Percentiles rank a stretch among this genome's conserved stretches.
Conservation (phyloP, 768 basidiomycete genomes). For the Rhodocollybia butyracea region DNA sequence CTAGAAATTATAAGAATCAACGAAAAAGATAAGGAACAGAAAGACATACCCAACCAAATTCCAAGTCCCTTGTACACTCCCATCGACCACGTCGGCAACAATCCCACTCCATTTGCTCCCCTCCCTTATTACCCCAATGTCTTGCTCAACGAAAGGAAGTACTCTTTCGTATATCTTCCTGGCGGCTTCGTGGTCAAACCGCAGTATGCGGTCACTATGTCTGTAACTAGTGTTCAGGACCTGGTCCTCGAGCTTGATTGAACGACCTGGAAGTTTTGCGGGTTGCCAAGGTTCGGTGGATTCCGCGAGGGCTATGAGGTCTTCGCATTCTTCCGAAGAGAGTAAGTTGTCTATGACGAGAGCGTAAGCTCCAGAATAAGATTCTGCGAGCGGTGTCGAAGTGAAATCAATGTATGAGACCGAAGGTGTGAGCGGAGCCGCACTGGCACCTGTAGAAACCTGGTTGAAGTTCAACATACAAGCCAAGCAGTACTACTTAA, state of each 20-base stretch:
- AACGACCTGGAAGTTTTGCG: slow-evolving; percentile 29
- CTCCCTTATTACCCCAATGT: slow-evolving; percentile 29
- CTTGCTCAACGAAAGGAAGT: slow-evolving; percentile 30
- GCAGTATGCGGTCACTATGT: slow-evolving; percentile 36
- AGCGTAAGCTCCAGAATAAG: slow-evolving; percentile 36
- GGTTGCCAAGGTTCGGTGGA: slow-evolving; percentile 31
- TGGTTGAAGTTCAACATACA: too few relatives aligned
- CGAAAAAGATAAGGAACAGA: background rate
- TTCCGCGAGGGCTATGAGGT: slow-evolving; percentile 33
- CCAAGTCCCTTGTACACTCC: slow-evolving; percentile 31
- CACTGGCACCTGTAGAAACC: too few relatives aligned
- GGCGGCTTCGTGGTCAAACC: slow-evolving; percentile 31
- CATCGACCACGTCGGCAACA: too few relatives aligned
- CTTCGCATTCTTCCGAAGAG: slow-evolving; percentile 36
- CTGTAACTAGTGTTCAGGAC: slow-evolving; percentile 35
- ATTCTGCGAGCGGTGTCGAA: slow-evolving; percentile 27
- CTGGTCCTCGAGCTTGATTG: slow-evolving; percentile 15
- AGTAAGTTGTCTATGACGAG: slow-evolving; percentile 42
- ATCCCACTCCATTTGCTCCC: slow-evolving; percentile 32
- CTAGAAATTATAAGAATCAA: slow-evolving; percentile 16
- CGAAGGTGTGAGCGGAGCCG: background rate
- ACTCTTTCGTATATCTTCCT: slow-evolving; percentile 32
- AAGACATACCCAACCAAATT: slow-evolving; percentile 30
- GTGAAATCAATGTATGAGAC: slow-evolving; percentile 34
- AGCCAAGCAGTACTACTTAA: too few relatives aligned